phyloP scores from a whole-genome alignment of 2,329 filamentous ascomycete genomes.

The Penicillium digitatum region DNA sequence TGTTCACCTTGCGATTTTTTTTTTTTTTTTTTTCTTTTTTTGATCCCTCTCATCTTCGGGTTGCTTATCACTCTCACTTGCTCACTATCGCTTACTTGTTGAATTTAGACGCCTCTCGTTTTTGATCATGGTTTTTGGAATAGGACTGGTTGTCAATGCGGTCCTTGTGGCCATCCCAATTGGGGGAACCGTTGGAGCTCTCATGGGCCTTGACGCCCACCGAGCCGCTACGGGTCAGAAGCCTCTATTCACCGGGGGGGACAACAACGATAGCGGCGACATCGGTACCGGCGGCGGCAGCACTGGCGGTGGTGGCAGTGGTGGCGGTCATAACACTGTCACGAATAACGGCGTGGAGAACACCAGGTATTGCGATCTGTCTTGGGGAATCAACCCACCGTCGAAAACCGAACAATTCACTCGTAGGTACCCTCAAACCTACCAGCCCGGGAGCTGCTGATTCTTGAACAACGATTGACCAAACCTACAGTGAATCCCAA shows the following conservation, averaged over 20 bases:
- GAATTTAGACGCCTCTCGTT: slow-evolving; percentile 3
- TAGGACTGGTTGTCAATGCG: slow-evolving; percentile 48
- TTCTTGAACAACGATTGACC: background rate
- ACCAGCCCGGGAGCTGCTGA: background rate
- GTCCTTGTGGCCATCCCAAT: slow-evolving; percentile 50
- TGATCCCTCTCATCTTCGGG: background rate
- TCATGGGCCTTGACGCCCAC: slow-evolving; percentile 49
- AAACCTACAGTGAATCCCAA: slow-evolving; percentile 51
- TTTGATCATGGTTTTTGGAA: slow-evolving; percentile 24
- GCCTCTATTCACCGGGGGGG: slow-evolving; percentile 44
- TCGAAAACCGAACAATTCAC: slow-evolving; percentile 47
- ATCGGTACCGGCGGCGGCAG: slow-evolving; percentile 19
- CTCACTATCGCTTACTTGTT: slow-evolving; percentile 9
- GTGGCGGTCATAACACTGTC: slow-evolving; percentile 8
- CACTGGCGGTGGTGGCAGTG: slow-evolving; percentile 17
- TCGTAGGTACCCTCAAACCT: slow-evolving; percentile 37
- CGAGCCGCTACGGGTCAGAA: slow-evolving; percentile 43
- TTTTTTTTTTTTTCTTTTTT: background rate
- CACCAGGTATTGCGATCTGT: slow-evolving; percentile 42
- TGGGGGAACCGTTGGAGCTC: slow-evolving; percentile 48
- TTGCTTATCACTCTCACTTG: background rate
- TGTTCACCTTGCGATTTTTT: background rate
- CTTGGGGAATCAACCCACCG: slow-evolving; percentile 47
- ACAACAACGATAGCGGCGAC: slow-evolving; percentile 13
- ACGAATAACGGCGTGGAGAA: slow-evolving; percentile 37